Evolutionary conservation across 805 yeast species (phyloP).

Genomic region (Metschnikowia similis): DNA sequence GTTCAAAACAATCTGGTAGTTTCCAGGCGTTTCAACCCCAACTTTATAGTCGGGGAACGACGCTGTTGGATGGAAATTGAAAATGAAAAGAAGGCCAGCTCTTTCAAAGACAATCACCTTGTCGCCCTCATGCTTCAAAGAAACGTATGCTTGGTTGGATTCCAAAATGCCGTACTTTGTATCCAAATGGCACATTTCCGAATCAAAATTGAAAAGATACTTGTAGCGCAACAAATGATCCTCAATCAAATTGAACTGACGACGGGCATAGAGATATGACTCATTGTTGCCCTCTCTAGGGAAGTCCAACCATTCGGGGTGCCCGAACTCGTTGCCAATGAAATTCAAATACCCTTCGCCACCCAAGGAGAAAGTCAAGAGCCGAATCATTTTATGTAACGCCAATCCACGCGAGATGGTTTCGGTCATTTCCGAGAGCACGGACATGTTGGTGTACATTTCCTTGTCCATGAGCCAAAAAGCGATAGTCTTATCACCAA

Average conservation of each 20-base stretch:
- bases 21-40: slow-evolving; percentile 82
- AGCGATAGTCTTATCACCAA: slow-evolving; percentile 94
- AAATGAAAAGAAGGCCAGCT: slow-evolving; percentile 75
- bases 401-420: slow-evolving; percentile 86
- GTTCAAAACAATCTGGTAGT: slow-evolving; percentile 68
- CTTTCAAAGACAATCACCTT: slow-evolving; percentile 88
- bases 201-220: slow-evolving; percentile 75
- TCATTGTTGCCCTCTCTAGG: slow-evolving; percentile 87
- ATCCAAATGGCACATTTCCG: slow-evolving; percentile 78
- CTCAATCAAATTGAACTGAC: slow-evolving; percentile 85
- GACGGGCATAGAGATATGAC: slow-evolving; percentile 88
- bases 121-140: slow-evolving; percentile 84
- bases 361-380: slow-evolving; percentile 85
- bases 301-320: slow-evolving; percentile 98
- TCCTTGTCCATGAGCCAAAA: slow-evolving; percentile 99
- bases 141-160: slow-evolving; percentile 71
- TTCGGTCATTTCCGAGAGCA: slow-evolving; percentile 65
- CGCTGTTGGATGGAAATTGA: slow-evolving; percentile 85
- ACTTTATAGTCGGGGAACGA: slow-evolving; percentile 83
- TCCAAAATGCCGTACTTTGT: slow-evolving; percentile 65
- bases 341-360: slow-evolving; percentile 96
- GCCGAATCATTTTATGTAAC: slow-evolving; percentile 84
- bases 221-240: slow-evolving; percentile 79
- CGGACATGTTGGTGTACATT: slow-evolving; percentile 95
- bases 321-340: slow-evolving; percentile 98